Evolutionary conservation across 2,329 filamentous ascomycete genomes (phyloP).

Genomic region (Chlorencoelia australis): DNA sequence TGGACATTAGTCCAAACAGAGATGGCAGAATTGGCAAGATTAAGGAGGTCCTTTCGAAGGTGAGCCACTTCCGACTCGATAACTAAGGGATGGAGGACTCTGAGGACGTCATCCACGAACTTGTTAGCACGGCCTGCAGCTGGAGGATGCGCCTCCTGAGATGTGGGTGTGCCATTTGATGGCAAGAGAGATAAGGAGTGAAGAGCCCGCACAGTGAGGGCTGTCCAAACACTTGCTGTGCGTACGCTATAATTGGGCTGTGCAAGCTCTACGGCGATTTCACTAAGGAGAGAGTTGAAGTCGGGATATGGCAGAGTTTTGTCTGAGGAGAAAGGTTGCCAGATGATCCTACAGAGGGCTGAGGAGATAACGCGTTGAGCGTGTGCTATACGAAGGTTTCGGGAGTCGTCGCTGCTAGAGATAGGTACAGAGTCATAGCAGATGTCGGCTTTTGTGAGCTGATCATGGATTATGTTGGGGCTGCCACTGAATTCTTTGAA

Average conservation of each 20-base stretch:
- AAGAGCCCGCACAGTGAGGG: slow-evolving; percentile 17
- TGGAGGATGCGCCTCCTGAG: neutral
- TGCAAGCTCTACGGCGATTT: slow-evolving; percentile 3
- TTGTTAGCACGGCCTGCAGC: slow-evolving; percentile 8
- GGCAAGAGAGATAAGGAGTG: slow-evolving; percentile 5
- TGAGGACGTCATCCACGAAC: slow-evolving; percentile 6
- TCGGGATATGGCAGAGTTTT: slow-evolving; percentile 2
- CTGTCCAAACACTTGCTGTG: slow-evolving; percentile 6
- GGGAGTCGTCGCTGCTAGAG: slow-evolving; percentile 7
- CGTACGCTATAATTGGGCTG: slow-evolving; percentile 2
- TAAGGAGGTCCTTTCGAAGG: slow-evolving; percentile 6
- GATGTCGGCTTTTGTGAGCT: slow-evolving; percentile 5
- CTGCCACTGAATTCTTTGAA: slow-evolving; percentile 6
- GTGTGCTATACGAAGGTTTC: slow-evolving; percentile 8
- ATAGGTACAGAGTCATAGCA: slow-evolving; percentile 10
- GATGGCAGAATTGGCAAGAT: slow-evolving; percentile 9
- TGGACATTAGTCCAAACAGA: slow-evolving; percentile 10
- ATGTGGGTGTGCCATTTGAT: no score
- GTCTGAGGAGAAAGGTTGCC: slow-evolving; percentile 13
- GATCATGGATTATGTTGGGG: slow-evolving; percentile 5
- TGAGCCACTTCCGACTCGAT: neutral
- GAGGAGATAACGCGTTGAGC: slow-evolving; percentile 9
- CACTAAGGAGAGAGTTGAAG: slow-evolving; percentile 1
- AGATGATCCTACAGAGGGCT: slow-evolving; percentile 6
- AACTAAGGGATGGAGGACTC: slow-evolving; percentile 7